Conservation (phyloP, 345 rosid genomes). For the Cardiospermum halicacabum region DNA sequence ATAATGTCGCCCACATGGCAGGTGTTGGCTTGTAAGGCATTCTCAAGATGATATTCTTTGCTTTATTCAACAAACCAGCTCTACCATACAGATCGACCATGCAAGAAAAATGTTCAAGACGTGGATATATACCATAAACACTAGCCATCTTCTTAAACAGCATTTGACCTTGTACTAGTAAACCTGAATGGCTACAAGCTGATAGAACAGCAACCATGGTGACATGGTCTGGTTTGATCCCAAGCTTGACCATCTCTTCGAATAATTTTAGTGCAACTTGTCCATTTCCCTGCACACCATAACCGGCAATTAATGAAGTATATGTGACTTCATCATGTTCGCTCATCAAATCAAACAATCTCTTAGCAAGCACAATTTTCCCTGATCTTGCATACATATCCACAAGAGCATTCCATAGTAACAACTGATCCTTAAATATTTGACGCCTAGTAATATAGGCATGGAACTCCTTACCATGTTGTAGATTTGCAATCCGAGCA, state of each 20-base stretch:
- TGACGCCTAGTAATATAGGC: slow-evolving; percentile 54
- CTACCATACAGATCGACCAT: slow-evolving; percentile 80
- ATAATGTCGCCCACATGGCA: slow-evolving; percentile 66
- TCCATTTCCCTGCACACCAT: slow-evolving; percentile 68
- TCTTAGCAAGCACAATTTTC: slow-evolving; percentile 46
- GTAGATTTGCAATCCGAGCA: slow-evolving; percentile 71
- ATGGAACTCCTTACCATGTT: slow-evolving; percentile 86
- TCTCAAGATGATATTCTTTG: slow-evolving; percentile 38
- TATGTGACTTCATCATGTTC: slow-evolving; percentile 66
- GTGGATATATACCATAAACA: slow-evolving; percentile 41
- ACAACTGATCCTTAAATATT: slow-evolving; percentile 37
- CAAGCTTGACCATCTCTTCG: slow-evolving; percentile 43
- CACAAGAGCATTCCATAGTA: slow-evolving; percentile 67
- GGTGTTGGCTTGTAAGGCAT: slow-evolving; percentile 59
- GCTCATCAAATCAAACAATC: slow-evolving; percentile 49
- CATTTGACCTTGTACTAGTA: slow-evolving; percentile 50
- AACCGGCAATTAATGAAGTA: slow-evolving; percentile 76
- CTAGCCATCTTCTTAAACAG: slow-evolving; percentile 45
- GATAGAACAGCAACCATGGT: slow-evolving; percentile 82
- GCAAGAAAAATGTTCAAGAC: slow-evolving; percentile 61
- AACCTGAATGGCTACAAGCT: slow-evolving; percentile 83
- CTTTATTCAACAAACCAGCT: slow-evolving; percentile 56
- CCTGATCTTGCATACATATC: slow-evolving; percentile 84
- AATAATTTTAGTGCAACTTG: slow-evolving; percentile 44
- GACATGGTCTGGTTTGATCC: slow-evolving; percentile 63